A percentile compares a stretch with the other conserved stretches of the same genome.
phyloP scores from a whole-genome alignment of 805 yeast genomes.

The Wickerhamiella siamensis region DNA sequence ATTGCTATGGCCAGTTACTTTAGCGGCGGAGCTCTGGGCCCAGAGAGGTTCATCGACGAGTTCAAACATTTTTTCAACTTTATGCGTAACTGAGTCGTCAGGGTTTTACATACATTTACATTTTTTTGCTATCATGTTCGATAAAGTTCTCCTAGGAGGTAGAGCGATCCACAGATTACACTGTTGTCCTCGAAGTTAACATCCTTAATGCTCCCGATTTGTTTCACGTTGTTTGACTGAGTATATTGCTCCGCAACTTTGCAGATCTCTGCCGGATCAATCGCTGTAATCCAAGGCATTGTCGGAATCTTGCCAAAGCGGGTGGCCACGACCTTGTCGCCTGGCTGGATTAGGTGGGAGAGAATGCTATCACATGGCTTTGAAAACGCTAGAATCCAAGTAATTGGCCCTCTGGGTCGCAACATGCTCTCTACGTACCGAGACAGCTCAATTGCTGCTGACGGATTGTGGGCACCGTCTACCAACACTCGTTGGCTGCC shows the following conservation, averaged over 20 bases:
- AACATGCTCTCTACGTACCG: slow-evolving; percentile 31
- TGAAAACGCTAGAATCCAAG: slow-evolving; percentile 68
- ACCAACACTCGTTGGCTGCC: slow-evolving; percentile 32
- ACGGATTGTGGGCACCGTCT: slow-evolving; percentile 89
- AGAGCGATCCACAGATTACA: slow-evolving; percentile 59
- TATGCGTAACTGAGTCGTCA: not conserved
- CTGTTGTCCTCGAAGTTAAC: slow-evolving; percentile 22
- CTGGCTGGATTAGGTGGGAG: slow-evolving; percentile 32
- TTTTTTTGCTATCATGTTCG: not conserved
- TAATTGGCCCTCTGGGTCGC: slow-evolving; percentile 25
- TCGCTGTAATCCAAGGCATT: slow-evolving; percentile 84
- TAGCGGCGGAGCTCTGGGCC: slow-evolving; percentile 14
- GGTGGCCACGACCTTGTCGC: slow-evolving; percentile 49
- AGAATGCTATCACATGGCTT: slow-evolving; percentile 40
- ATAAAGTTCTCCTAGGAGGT: slow-evolving; percentile 39
- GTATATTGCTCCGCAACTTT: slow-evolving; percentile 10
- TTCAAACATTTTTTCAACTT: not conserved
- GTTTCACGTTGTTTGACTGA: slow-evolving; percentile 14
- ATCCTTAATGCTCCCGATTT: slow-evolving; percentile 16
- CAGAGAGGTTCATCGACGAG: slow-evolving; percentile 7
- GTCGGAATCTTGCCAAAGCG: slow-evolving; percentile 58
- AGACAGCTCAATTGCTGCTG: slow-evolving; percentile 64
- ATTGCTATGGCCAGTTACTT: slow-evolving; percentile 9
- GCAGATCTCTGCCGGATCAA: slow-evolving; percentile 25
- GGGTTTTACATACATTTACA: too few species aligned